Evolutionary conservation across 208 protist genomes (phyloP).

Genomic region (Leishmania gerbilli): DNA sequence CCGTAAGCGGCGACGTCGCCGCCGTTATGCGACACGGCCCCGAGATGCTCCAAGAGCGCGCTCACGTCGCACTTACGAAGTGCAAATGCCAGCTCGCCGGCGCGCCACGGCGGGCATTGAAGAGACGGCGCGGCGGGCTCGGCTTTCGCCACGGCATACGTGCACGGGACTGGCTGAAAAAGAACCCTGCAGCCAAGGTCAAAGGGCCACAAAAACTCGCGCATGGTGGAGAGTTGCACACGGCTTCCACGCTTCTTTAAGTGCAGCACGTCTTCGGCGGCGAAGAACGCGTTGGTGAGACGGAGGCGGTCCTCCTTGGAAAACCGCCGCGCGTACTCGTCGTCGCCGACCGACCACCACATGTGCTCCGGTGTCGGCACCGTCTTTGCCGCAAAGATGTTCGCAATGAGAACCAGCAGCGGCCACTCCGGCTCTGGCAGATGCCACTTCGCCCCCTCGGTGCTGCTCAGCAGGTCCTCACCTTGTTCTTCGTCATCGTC

Average conservation of each 20-base stretch:
- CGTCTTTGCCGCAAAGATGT: constrained; percentile 44
- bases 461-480: constrained; percentile 38
- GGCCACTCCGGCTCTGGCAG: constrained; percentile 65
- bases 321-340: constrained; percentile 66
- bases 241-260: constrained; percentile 33
- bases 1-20: constrained; percentile 45
- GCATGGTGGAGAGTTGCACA: constrained; percentile 56
- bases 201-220: constrained; percentile 40
- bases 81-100: constrained; percentile 7
- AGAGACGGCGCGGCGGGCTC: constrained; percentile 11
- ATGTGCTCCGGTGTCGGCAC: constrained; percentile 56
- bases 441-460: constrained; percentile 78
- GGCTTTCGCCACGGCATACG: constrained; percentile 21
- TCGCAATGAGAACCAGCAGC: constrained; percentile 63
- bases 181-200: constrained; percentile 46
- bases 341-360: constrained; percentile 73
- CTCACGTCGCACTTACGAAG: constrained; percentile 5
- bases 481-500: constrained; percentile 30
- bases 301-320: constrained; percentile 29
- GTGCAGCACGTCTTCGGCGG: constrained; percentile 21
- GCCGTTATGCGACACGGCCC: constrained; percentile 52
- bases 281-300: constrained; percentile 63
- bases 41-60: constrained; percentile 32
- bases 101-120: constrained; percentile 3
- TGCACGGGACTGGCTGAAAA: constrained; percentile 72